Conservation (phyloP, 2,329 filamentous ascomycete species). For the Epichloe sibirici region DNA sequence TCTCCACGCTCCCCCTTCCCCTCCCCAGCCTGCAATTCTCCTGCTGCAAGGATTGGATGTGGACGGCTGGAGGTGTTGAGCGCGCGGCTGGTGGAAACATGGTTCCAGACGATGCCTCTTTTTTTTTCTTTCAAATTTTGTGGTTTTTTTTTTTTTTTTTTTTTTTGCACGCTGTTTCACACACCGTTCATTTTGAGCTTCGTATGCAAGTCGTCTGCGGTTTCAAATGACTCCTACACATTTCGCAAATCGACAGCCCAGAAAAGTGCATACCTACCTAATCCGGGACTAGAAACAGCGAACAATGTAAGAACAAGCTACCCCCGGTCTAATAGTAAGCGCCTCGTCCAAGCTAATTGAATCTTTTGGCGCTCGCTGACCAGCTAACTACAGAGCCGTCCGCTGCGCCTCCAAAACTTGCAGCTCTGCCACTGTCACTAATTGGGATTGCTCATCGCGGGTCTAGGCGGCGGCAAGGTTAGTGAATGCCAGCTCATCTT, state of each 20-base stretch:
- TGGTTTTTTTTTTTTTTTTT: too few relatives aligned
- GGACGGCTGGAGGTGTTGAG: background rate
- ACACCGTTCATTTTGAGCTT: background rate
- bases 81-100: background rate
- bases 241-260: background rate
- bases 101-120: background rate
- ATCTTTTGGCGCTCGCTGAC: slow-evolving; percentile 8
- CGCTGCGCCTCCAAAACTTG: background rate
- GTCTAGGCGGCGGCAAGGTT: background rate
- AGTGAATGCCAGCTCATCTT: background rate
- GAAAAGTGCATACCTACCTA: background rate
- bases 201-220: background rate
- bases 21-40: background rate
- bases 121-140: too few relatives aligned
- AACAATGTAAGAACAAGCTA: too few relatives aligned
- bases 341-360: slow-evolving; percentile 6
- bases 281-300: background rate
- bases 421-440: too few relatives aligned
- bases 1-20: too few relatives aligned
- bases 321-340: slow-evolving; percentile 9
- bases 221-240: background rate
- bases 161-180: background rate
- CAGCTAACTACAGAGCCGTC: slow-evolving; percentile 2
- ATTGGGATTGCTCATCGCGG: background rate
- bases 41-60: slow-evolving; percentile 2